Evolutionary conservation across 1,284 basidiomycete species (phyloP).

Genomic region (Ceratobasidium sp.): DNA sequence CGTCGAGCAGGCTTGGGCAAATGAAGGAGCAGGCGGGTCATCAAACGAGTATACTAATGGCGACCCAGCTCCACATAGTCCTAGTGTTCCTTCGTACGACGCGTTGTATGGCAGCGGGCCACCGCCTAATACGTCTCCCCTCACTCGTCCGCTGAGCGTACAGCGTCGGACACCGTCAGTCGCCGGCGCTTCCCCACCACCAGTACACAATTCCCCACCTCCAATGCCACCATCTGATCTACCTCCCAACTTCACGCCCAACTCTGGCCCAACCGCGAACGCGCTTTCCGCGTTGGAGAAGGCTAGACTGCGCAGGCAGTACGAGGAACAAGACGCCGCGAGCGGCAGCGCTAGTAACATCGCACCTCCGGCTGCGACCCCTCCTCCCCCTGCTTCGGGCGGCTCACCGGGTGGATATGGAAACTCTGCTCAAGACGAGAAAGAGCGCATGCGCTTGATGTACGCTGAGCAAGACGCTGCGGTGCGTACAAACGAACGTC

Average conservation of each 20-base stretch:
- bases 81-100: constrained; percentile 38
- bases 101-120: constrained; percentile 17
- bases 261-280: constrained; percentile 39
- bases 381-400: constrained; percentile 59
- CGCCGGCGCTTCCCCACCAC: constrained; percentile 31
- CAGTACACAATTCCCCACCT: constrained; percentile 37
- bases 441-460: constrained; percentile 57
- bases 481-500: constrained; percentile 53
- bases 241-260: constrained; percentile 36
- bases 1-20: constrained; percentile 32
- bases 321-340: constrained; percentile 42
- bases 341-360: background rate
- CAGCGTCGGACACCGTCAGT: constrained; percentile 28
- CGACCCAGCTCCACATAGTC: constrained; percentile 23
- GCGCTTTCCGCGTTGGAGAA: constrained; percentile 47
- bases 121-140: background rate
- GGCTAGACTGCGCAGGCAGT: constrained; percentile 42
- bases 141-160: constrained; percentile 36
- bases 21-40: constrained; percentile 12
- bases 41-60: background rate
- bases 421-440: constrained; percentile 52
- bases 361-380: constrained; percentile 58
- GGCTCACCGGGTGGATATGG: constrained; percentile 52
- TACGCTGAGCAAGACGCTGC: constrained; percentile 74
- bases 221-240: constrained; percentile 25